phyloP scores from a whole-genome alignment of 2,329 filamentous ascomycete genomes.

The Capronia americana region DNA sequence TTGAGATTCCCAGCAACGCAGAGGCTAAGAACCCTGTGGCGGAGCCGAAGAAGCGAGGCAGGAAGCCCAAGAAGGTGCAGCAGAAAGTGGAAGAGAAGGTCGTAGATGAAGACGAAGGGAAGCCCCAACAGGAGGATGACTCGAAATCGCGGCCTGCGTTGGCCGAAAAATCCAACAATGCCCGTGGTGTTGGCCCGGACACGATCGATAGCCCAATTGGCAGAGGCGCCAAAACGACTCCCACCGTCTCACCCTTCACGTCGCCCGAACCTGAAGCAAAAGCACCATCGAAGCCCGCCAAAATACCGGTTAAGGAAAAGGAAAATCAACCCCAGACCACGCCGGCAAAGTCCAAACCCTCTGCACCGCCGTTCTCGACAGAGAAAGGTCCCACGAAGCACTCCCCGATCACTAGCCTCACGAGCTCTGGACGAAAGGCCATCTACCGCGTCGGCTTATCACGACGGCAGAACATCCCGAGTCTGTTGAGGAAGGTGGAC shows the following conservation, averaged over 20 bases:
- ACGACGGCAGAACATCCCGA: slow-evolving; percentile 37
- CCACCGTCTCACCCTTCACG: slow-evolving; percentile 29
- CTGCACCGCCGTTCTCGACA: neutral
- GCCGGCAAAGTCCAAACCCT: slow-evolving; percentile 17
- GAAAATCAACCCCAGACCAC: slow-evolving; percentile 18
- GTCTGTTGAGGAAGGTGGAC: slow-evolving; percentile 38
- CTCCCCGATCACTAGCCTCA: slow-evolving; percentile 37
- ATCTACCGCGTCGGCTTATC: slow-evolving; percentile 39
- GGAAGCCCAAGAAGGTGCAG: slow-evolving; percentile 36
- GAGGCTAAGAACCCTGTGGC: slow-evolving; percentile 23
- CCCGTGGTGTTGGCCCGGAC: neutral
- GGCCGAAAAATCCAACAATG: slow-evolving; percentile 31
- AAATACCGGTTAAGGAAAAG: slow-evolving; percentile 7
- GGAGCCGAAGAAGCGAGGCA: slow-evolving; percentile 39
- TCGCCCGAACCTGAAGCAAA: slow-evolving; percentile 20
- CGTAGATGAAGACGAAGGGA: slow-evolving; percentile 20
- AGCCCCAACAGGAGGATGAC: neutral
- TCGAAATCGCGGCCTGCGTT: slow-evolving; percentile 21
- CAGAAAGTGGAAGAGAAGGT: slow-evolving; percentile 18
- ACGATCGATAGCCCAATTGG: neutral
- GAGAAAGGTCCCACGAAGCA: slow-evolving; percentile 36
- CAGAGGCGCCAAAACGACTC: slow-evolving; percentile 16
- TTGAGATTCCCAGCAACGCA: slow-evolving; percentile 29
- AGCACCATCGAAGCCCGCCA: neutral
- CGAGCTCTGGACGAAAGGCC: slow-evolving; percentile 21